Percentiles rank a stretch among this genome's conserved stretches.
phyloP scores from a whole-genome alignment of 2,329 filamentous ascomycete genomes.

The Drechslerella stenobrocha region DNA sequence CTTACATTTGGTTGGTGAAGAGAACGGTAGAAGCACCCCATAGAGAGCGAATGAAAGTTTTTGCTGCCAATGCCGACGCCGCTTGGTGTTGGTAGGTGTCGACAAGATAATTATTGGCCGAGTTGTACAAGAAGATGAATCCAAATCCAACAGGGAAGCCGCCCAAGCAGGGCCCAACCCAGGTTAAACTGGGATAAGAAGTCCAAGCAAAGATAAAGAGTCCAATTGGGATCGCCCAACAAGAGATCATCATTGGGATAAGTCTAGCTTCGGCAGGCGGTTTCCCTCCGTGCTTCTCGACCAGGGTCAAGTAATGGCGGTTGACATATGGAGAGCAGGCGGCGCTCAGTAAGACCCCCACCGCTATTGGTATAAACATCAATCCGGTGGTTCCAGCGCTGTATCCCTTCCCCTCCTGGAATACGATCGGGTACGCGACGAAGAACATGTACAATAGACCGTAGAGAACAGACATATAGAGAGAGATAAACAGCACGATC shows the following conservation, averaged over 20 bases:
- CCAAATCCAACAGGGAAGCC: constrained; percentile 75
- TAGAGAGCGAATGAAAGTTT: constrained; percentile 76
- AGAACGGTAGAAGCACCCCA: constrained; percentile 78
- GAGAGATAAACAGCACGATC: constrained; percentile 78
- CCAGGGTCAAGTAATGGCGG: constrained; percentile 73
- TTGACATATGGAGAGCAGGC: constrained; percentile 73
- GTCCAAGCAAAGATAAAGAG: constrained; percentile 71
- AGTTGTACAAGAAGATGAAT: constrained; percentile 82
- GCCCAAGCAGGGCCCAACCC: constrained; percentile 72
- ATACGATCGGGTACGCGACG: constrained; percentile 71
- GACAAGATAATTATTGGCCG: constrained; percentile 73
- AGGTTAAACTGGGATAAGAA: constrained; percentile 67
- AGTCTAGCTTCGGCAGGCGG: constrained; percentile 77
- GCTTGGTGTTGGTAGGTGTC: constrained; percentile 73
- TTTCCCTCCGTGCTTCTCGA: constrained; percentile 67
- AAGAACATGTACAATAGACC: constrained; percentile 77
- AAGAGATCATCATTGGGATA: constrained; percentile 78
- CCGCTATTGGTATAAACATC: constrained; percentile 82
- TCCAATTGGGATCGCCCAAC: constrained; percentile 71
- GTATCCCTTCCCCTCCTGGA: constrained; percentile 77
- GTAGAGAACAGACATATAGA: constrained; percentile 85
- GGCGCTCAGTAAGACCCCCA: constrained; percentile 72
- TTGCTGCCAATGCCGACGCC: constrained; percentile 77
- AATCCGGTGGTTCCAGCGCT: constrained; percentile 73
- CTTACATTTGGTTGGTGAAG: constrained; percentile 78